Percentiles rank a stretch among this genome's conserved stretches.
phyloP scores from a whole-genome alignment of 2,329 filamentous ascomycete genomes.

The Fusarium sp. region DNA sequence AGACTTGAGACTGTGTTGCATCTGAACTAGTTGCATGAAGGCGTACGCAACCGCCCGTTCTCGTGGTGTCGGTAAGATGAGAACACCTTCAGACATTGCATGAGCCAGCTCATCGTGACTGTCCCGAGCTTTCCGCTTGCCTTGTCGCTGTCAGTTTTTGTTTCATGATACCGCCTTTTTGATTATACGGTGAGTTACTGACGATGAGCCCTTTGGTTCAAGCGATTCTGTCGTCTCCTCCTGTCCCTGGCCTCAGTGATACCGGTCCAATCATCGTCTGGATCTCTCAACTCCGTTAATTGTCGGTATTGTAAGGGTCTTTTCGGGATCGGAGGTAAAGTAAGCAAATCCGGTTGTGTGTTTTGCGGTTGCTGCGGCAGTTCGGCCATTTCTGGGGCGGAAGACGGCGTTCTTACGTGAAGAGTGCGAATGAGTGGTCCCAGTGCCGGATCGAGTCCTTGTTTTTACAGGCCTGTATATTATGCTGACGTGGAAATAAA shows the following conservation, averaged over 20 bases:
- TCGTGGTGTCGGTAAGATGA: slow-evolving; percentile 15
- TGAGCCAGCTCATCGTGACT: background rate
- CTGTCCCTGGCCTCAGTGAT: slow-evolving; percentile 41
- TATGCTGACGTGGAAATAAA: slow-evolving; percentile 8
- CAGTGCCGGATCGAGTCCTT: background rate
- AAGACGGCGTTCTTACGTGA: slow-evolving; percentile 25
- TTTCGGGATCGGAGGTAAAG: slow-evolving; percentile 11
- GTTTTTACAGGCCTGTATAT: slow-evolving; percentile 5
- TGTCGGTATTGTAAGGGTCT: slow-evolving; percentile 19
- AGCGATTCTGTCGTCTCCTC: slow-evolving; percentile 43
- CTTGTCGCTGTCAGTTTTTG: slow-evolving; percentile 14
- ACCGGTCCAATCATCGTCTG: slow-evolving; percentile 45
- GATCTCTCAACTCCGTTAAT: slow-evolving; percentile 28
- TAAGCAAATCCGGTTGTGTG: slow-evolving; percentile 7
- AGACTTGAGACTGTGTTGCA: slow-evolving; percentile 36
- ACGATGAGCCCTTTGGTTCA: slow-evolving; percentile 45
- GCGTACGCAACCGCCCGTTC: slow-evolving; percentile 32
- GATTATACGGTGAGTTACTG: slow-evolving; percentile 12
- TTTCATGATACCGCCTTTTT: background rate
- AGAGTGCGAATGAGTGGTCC: slow-evolving; percentile 14
- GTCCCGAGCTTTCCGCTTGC: slow-evolving; percentile 33
- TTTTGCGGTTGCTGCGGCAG: background rate
- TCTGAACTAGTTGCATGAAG: slow-evolving; percentile 37
- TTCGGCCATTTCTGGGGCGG: slow-evolving; percentile 19
- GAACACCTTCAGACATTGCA: slow-evolving; percentile 2